Conservation (phyloP, 2,329 filamentous ascomycete species). For the Claviceps paspali region DNA sequence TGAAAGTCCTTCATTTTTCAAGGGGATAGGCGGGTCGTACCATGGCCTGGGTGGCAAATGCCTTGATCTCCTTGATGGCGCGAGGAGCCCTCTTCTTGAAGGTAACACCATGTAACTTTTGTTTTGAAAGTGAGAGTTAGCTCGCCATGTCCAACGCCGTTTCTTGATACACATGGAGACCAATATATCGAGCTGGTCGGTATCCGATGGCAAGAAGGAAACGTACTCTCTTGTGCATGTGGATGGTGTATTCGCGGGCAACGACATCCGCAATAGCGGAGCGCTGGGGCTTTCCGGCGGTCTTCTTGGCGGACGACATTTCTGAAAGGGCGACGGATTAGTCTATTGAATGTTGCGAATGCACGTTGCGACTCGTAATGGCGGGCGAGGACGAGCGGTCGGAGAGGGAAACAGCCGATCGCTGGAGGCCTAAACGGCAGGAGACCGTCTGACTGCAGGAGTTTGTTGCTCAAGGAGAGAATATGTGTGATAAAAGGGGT, state of each 20-base stretch:
- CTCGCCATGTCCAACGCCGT: neutral
- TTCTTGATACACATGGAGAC: constrained; percentile 3
- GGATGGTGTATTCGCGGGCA: constrained; percentile 99
- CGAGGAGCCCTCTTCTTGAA: constrained; percentile 99
- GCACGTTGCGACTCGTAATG: constrained; percentile 3
- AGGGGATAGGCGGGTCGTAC: constrained; percentile 39
- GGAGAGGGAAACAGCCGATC: neutral
- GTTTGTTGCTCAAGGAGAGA: neutral
- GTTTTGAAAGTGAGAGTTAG: constrained; percentile 14
- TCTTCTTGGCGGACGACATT: constrained; percentile 28
- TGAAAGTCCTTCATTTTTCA: no score
- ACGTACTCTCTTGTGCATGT: constrained; percentile 83
- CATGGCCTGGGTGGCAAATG: constrained; percentile 87
- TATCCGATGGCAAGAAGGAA: constrained; percentile 4
- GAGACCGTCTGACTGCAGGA: neutral
- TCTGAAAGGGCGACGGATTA: constrained; percentile 17
- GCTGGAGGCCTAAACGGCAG: neutral
- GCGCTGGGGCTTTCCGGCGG: constrained; percentile 38
- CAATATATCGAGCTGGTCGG: constrained; percentile 1
- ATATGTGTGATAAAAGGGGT: neutral
- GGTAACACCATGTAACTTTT: constrained; percentile 81
- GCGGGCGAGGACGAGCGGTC: neutral
- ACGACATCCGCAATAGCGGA: constrained; percentile 99
- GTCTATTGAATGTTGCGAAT: constrained; percentile 6
- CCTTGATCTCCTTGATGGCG: constrained; percentile 99